Conservation (phyloP, 1,139 yeast species). For the Yamadazyma aaseri region DNA sequence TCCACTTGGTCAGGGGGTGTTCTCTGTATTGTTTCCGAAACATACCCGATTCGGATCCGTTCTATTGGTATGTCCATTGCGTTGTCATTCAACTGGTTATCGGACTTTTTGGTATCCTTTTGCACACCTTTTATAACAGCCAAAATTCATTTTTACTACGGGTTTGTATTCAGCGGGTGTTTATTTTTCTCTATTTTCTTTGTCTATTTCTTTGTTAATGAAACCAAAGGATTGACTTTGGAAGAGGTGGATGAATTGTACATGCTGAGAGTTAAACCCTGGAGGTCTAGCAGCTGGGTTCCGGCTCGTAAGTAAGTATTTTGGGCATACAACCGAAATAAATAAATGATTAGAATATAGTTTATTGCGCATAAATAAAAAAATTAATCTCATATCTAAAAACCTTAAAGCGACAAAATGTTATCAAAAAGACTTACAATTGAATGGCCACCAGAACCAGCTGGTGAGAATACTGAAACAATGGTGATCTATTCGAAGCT, state of each 20-base stretch:
- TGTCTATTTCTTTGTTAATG: constrained; percentile 1
- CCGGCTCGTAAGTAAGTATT: constrained; percentile 28
- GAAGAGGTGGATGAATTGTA: constrained; percentile 2
- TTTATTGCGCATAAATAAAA: too few relatives aligned
- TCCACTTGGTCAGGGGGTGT: constrained; percentile 85
- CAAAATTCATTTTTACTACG: constrained; percentile 51
- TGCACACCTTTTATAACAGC: constrained; percentile 69
- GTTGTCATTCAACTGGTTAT: constrained; percentile 73
- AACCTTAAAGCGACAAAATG: too few relatives aligned
- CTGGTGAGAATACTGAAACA: constrained; percentile 50
- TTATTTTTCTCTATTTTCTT: constrained; percentile 25
- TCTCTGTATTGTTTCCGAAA: constrained; percentile 74
- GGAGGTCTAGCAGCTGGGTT: constrained; percentile 45
- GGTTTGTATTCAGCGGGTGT: constrained; percentile 75
- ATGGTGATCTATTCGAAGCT: constrained; percentile 49
- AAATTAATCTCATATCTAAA: not conserved
- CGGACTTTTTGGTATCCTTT: constrained; percentile 75
- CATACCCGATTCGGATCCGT: constrained; percentile 75
- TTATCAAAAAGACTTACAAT: constrained; percentile 48
- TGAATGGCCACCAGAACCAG: constrained; percentile 50
- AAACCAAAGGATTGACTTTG: constrained; percentile 2
- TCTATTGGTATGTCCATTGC: constrained; percentile 78
- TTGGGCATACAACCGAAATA: not conserved
- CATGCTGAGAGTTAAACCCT: constrained; percentile 28
- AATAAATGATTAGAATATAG: too few relatives aligned